Evolutionary conservation across 768 basidiomycete species (phyloP).

Genomic region (Collybia nuda): DNA sequence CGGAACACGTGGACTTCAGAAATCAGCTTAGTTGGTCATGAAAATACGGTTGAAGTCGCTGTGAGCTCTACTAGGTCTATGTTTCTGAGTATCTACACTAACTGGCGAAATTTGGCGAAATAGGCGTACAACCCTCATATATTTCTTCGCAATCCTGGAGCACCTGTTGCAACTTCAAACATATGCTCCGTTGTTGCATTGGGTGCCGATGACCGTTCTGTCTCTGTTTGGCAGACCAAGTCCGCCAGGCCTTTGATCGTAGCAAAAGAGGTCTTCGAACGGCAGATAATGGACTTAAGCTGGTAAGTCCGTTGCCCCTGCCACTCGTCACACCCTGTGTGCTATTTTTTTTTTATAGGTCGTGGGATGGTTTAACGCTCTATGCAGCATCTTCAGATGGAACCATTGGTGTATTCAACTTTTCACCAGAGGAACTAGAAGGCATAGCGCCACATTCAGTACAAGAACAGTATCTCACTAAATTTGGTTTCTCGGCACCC

Average conservation of each 20-base stretch:
- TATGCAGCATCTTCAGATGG: slow-evolving; percentile 97
- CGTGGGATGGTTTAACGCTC: slow-evolving; percentile 86
- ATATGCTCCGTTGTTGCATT: slow-evolving; percentile 92
- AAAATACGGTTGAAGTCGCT: slow-evolving; percentile 95
- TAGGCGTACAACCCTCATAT: slow-evolving; percentile 94
- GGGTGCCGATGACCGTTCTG: slow-evolving; percentile 89
- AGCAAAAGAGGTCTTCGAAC: slow-evolving; percentile 89
- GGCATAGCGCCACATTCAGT: slow-evolving; percentile 74
- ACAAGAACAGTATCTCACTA: slow-evolving; percentile 78
- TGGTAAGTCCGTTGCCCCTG: slow-evolving; percentile 57
- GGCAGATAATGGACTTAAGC: slow-evolving; percentile 93
- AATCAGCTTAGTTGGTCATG: slow-evolving; percentile 94
- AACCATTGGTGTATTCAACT: slow-evolving; percentile 85
- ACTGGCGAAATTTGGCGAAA: not conserved
- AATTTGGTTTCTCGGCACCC: slow-evolving; percentile 73
- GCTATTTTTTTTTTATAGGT: slow-evolving; percentile 50
- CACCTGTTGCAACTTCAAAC: slow-evolving; percentile 73
- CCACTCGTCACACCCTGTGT: slow-evolving; percentile 3
- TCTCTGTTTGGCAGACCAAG: slow-evolving; percentile 97
- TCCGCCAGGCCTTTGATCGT: slow-evolving; percentile 89
- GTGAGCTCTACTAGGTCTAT: slow-evolving; percentile 41
- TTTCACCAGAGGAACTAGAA: slow-evolving; percentile 77
- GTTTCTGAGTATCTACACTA: not conserved
- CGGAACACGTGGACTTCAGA: slow-evolving; percentile 88
- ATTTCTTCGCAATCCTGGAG: slow-evolving; percentile 74